Evolutionary conservation across 352 stramenopile genomes (phyloP), one percentile per base, ranked within the genome.

Genomic region (Elongisporangium prolatum): DNA sequence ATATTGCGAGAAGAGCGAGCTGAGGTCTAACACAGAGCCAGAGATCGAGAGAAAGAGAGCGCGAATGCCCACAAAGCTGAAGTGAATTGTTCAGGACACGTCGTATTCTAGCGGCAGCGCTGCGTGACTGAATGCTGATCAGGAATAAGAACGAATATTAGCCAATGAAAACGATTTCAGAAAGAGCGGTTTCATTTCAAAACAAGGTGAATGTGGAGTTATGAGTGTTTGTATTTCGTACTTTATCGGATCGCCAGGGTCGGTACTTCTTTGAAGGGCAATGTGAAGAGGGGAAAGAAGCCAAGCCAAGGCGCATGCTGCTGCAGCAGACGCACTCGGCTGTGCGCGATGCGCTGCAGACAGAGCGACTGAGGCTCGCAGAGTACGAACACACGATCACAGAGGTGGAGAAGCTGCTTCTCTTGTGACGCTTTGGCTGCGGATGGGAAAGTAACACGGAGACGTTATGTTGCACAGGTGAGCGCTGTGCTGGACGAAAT

Each of bases 401-500:
- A 6, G 74, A 88, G 64, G 80, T 90, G 21, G 28, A 52, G 11
- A 53, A 48, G 25, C 34, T 17, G 10, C 11, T 44, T 17, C 34
- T 13, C 11, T 13, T 4, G 11, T 44, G 17, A 11, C n/a, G n/a
- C n/a, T n/a, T n/a, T n/a, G n/a, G n/a, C n/a, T n/a, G n/a, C n/a
- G n/a, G n/a, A n/a, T n/a, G n/a, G n/a, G n/a, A n/a, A n/a, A n/a
- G n/a, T n/a, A n/a, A n/a, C n/a, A n/a, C n/a, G n/a, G n/a, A n/a
- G n/a, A n/a, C n/a, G n/a, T n/a, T n/a, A n/a, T 44, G 44, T 49
- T 44, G 24, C 37, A 14, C 38, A 91, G 78, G 79, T 91, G 37
- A 72, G 85, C 50, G 67, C 56, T 37, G 74, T 91, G 44, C 71
- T 93, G 48, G 75, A 86, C 40, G 84, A 91, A 60, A 91, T 93